Base-by-base conservation (phyloP, 2,329 filamentous ascomycete genomes). In the Purpureocillium takamizusanense region DNA sequence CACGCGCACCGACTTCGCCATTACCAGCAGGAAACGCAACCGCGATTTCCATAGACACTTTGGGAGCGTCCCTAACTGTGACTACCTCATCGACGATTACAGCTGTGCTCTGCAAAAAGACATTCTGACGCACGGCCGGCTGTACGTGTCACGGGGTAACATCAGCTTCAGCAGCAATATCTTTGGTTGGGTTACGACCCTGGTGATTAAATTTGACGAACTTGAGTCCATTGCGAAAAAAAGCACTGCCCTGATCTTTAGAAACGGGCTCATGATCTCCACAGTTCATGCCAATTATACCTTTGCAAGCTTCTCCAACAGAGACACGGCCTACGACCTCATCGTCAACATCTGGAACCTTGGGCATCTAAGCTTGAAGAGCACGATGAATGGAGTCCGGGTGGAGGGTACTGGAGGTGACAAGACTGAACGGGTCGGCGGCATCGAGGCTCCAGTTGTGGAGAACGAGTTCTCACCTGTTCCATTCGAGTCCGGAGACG, bases 151-250 rank as follows among this genome's bases (percentile, higher is more conserved):
- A 0, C 92, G 98, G 63, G 89, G 90, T 10, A 90, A 98, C 56
- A 78, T 98, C 34, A 98, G 92, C 67, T 98, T 98, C 63, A 95
- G 89, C 53, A 97, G 92, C 68, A 98, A 98, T 57, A 98, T 98
- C 48, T 76, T 98, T 34, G 92, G 92, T 38, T 98, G 92, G 92
- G 85, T 94, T 15, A 98, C 92, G 0, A 98, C 92, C 2, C 69
- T 98, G 31, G 90, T 98, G 37, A 95, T 98, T 67, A 94, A 88
- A 59, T 98, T 98, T 57, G 92, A 98, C 55, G 92, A 98, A 60
- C 86, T 98, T 41, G 86, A 97, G 15, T 88, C 90, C 1, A 85
- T 98, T 7, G 92, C 98, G 63, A 97, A 97, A 66, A 85, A 94
- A 59, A 95, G 81, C 56, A 98, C 92, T 0, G 92, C 92, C 1